Base-by-base conservation (phyloP, 805 yeast species). In the Nakazawaea siamensis region DNA sequence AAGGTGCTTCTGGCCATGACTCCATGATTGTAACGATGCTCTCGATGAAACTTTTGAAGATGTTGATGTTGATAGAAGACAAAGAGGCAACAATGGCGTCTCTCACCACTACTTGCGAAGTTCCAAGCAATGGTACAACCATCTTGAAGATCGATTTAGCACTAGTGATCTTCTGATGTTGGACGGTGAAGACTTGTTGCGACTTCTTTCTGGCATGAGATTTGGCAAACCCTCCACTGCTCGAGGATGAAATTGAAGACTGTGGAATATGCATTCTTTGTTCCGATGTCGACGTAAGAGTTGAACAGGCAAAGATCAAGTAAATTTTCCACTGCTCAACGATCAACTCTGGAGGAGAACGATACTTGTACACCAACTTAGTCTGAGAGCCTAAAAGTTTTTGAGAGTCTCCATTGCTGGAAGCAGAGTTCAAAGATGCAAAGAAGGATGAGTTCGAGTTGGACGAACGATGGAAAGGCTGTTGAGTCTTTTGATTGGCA, bases 81-180 rank as follows among this genome's bases (percentile, higher is more conserved):
- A 94, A 57, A 0, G 97, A 97, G 2, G 80, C 62, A n/a, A 87
- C 86, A 12, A 88, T 76, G 0, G 97, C 92, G 43, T 88, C 95
- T 41, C 84, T 66, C 7, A 92, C 73, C 43, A 76, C 64, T 3
- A 70, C 66, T 40, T 83, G 85, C 2, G 76, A 74, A 0, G 87
- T 76, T 19, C 73, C 77, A 31, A 92, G 56, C 19, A 92, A 61
- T 0, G 97, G 97, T 25, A 86, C 62, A 0, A 86, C 88, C 80
- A 92, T 77, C 38, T 80, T 71, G 60, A 92, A 92, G 2, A 92
- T 78, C 0, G 95, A 80, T 40, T 80, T 79, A 0, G 96, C 97
- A 41, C 96, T 85, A 1, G 95, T 88, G 37, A 92, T 88, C 33
- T 85, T 81, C 51, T 87, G 94, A 46, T 84, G 94, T 47, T 86